These are phyloP conservation scores for Chaetomium globosum DNA, from an alignment of 2,329 filamentous ascomycete species.

Conservation along the genomic window DNA sequence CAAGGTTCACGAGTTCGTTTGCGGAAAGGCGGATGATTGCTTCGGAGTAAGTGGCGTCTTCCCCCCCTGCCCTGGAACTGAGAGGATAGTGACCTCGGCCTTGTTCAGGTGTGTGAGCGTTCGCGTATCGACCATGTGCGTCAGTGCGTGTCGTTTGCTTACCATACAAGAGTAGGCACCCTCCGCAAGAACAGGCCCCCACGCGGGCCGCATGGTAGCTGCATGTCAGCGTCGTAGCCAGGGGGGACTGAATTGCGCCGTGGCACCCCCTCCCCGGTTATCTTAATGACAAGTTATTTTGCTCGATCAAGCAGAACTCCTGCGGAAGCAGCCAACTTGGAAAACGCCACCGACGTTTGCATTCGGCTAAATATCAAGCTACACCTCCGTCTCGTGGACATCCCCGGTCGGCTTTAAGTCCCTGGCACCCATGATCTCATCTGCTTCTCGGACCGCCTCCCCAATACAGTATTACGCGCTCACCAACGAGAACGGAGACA, in stretches of 20 bases:
- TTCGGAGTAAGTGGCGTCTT: background rate
- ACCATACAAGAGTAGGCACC: background rate
- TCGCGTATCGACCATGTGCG: background rate
- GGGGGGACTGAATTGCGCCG: background rate
- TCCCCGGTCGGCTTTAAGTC: background rate
- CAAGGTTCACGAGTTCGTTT: background rate
- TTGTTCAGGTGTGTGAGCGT: too few species aligned
- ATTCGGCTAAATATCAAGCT: conserved; percentile 7
- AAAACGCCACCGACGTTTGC: background rate
- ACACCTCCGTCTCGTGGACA: background rate
- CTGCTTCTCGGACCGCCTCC: background rate
- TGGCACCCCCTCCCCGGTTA: background rate
- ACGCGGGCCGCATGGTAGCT: background rate
- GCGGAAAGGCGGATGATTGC: background rate
- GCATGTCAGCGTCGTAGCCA: background rate
- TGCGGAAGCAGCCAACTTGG: background rate
- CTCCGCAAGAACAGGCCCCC: background rate
- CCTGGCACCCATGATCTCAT: background rate
- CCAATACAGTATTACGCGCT: background rate
- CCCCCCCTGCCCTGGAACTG: background rate
- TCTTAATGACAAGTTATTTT: background rate
- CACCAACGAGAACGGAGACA: too few species aligned
- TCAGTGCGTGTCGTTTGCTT: background rate
- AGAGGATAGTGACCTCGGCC: background rate
- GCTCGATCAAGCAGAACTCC: background rate